Conservation (phyloP, 2,329 filamentous ascomycete genomes). For the Huntiella abstrusa region DNA sequence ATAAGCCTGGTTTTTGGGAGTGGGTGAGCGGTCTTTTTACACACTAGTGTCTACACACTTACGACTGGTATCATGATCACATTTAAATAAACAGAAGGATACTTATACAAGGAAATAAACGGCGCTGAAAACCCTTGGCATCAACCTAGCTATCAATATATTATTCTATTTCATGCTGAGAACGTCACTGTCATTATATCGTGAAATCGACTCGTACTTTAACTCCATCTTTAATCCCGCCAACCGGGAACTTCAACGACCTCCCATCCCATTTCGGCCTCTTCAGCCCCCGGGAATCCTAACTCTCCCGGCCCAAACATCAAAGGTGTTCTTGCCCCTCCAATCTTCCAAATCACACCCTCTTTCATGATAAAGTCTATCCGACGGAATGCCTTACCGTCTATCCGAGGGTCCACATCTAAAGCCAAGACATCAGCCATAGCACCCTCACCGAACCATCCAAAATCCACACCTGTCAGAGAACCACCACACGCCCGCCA, state of each 20-base stretch:
- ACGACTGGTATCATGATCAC: too few relatives aligned
- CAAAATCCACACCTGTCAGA: slow-evolving; percentile 20
- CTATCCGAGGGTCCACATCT: slow-evolving; percentile 23
- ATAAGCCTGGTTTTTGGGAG: too few relatives aligned
- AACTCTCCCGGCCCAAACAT: slow-evolving; percentile 2
- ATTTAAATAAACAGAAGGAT: too few relatives aligned
- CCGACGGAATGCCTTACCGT: slow-evolving; percentile 24
- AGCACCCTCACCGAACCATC: slow-evolving; percentile 28
- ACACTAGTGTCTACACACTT: too few relatives aligned
- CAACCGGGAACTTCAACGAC: slow-evolving; percentile 10
- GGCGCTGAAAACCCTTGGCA: too few relatives aligned
- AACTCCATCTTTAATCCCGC: slow-evolving; percentile 1
- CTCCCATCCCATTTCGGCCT: slow-evolving; percentile 11
- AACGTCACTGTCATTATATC: too few relatives aligned
- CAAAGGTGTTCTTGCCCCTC: slow-evolving; percentile 13
- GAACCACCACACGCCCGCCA: slow-evolving; percentile 34
- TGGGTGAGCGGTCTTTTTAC: too few relatives aligned
- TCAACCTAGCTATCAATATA: too few relatives aligned
- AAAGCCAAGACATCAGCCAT: slow-evolving; percentile 34
- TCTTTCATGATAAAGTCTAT: slow-evolving; percentile 41
- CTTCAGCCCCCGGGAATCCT: neutral
- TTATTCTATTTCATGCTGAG: too few relatives aligned
- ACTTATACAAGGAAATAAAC: too few relatives aligned
- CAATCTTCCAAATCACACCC: slow-evolving; percentile 28
- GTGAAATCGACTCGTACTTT: neutral